phyloP scores from a whole-genome alignment of 805 yeast species.

The Maudiozyma serrabonitensis region DNA sequence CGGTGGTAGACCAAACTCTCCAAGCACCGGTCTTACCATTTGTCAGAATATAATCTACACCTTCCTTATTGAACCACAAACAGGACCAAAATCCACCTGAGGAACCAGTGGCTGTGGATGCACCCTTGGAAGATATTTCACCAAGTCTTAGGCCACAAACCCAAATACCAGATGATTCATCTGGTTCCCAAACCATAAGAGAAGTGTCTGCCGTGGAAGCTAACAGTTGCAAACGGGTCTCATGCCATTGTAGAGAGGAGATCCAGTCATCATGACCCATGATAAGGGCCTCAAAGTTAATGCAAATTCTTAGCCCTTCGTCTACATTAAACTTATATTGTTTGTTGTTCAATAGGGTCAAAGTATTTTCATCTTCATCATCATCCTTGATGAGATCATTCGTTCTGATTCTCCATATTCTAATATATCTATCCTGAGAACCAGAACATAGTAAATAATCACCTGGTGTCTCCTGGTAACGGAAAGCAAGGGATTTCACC shows the following conservation, averaged over 20 bases:
- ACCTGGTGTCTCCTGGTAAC: constrained; percentile 34
- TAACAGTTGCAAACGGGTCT: constrained; percentile 44
- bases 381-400: constrained; percentile 46
- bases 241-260: constrained; percentile 72
- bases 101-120: constrained; percentile 96
- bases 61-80: constrained; percentile 51
- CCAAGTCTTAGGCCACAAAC: constrained; percentile 72
- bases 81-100: constrained; percentile 64
- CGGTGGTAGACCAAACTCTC: constrained; percentile 53
- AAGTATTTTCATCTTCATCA: constrained; percentile 40
- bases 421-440: constrained; percentile 83
- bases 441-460: constrained; percentile 74
- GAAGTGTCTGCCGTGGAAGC: constrained; percentile 92
- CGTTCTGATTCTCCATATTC: constrained; percentile 72
- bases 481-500: constrained; percentile 69
- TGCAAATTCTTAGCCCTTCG: constrained; percentile 35
- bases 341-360: constrained; percentile 56
- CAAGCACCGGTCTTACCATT: constrained; percentile 91
- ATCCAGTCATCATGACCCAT: constrained; percentile 99
- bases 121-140: constrained; percentile 90
- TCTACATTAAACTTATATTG: constrained; percentile 48
- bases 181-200: constrained; percentile 90
- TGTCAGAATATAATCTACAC: constrained; percentile 51
- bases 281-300: constrained; percentile 82
- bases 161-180: constrained; percentile 82